Percentiles rank a stretch among this genome's conserved stretches.
Evolutionary conservation across 2,329 filamentous ascomycete genomes (phyloP).

Genomic region (Cladorrhinum sp.): DNA sequence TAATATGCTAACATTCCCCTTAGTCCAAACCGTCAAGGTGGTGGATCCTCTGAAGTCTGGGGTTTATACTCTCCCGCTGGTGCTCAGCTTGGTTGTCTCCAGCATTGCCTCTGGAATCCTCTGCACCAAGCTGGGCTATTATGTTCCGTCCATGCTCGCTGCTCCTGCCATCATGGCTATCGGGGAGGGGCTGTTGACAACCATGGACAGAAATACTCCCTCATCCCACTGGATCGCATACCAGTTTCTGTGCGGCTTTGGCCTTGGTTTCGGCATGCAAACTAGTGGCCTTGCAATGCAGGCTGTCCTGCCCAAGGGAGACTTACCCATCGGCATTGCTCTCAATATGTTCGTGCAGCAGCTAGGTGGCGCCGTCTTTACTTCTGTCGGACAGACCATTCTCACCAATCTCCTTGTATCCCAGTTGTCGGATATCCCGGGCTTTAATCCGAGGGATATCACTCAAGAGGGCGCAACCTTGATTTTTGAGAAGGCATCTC

Average conservation of each 20-base stretch:
- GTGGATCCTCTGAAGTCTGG: constrained; percentile 53
- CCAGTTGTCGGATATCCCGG: constrained; percentile 39
- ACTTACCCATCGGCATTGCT: constrained; percentile 54
- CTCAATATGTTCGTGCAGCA: constrained; percentile 58
- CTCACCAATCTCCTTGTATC: constrained; percentile 46
- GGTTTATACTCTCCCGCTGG: constrained; percentile 55
- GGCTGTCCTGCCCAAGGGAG: constrained; percentile 48
- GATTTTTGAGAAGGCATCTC: constrained; percentile 51
- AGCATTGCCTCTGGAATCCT: constrained; percentile 46
- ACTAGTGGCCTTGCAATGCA: constrained; percentile 55
- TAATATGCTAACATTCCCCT: constrained; percentile 12
- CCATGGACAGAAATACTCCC: constrained; percentile 46
- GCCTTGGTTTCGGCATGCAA: constrained; percentile 59
- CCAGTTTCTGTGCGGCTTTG: constrained; percentile 58
- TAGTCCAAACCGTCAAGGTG: constrained; percentile 55
- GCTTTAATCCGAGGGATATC: constrained; percentile 42
- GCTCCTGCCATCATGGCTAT: constrained; percentile 49
- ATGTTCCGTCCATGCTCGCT: constrained; percentile 55
- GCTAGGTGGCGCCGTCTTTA: constrained; percentile 57
- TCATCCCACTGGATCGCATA: constrained; percentile 57
- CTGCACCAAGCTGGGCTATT: constrained; percentile 57
- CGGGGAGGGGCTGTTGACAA: constrained; percentile 57
- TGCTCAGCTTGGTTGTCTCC: constrained; percentile 54
- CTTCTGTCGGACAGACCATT: constrained; percentile 55
- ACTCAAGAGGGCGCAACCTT: constrained; percentile 56